Conservation (phyloP, 169 alveolate species). For the Cryptosporidium andersoni region DNA sequence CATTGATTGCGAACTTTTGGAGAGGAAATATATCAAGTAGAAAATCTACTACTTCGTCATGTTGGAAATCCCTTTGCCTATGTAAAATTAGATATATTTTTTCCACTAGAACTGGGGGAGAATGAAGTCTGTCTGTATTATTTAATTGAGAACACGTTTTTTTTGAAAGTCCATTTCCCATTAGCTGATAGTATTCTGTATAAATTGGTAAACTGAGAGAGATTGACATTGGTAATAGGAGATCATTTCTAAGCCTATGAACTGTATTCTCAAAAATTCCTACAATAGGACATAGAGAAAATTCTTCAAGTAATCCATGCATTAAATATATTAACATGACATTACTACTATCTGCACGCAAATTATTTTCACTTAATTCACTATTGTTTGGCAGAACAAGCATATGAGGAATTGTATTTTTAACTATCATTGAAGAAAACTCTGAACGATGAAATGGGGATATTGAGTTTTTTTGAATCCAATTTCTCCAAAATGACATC, state of each 20-base stretch:
- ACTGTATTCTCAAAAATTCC: background rate
- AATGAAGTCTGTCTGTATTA: background rate
- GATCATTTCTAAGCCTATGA: conserved; percentile 27
- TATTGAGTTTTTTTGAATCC: conserved; percentile 6
- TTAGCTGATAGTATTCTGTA: conserved; percentile 44
- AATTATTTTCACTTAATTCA: background rate
- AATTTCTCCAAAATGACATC: conserved; percentile 12
- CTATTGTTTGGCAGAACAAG: background rate
- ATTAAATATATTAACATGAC: conserved; percentile 3
- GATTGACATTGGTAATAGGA: conserved; percentile 52
- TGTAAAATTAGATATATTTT: conserved; percentile 2
- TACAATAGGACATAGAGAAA: conserved; percentile 8
- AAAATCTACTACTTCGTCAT: conserved; percentile 2
- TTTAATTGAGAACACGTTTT: background rate
- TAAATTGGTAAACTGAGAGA: background rate
- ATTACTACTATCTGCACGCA: background rate
- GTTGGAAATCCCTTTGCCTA: background rate
- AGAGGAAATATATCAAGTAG: conserved; percentile 17
- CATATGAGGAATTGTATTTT: conserved; percentile 49
- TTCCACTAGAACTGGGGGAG: conserved; percentile 58
- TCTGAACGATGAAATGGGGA: conserved; percentile 63
- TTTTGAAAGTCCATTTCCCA: background rate
- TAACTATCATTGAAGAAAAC: conserved; percentile 22
- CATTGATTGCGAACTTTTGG: conserved; percentile 28
- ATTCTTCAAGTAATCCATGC: conserved; percentile 45